Base-by-base conservation (phyloP, 2,329 filamentous ascomycete genomes). In the Beauveria sp. region DNA sequence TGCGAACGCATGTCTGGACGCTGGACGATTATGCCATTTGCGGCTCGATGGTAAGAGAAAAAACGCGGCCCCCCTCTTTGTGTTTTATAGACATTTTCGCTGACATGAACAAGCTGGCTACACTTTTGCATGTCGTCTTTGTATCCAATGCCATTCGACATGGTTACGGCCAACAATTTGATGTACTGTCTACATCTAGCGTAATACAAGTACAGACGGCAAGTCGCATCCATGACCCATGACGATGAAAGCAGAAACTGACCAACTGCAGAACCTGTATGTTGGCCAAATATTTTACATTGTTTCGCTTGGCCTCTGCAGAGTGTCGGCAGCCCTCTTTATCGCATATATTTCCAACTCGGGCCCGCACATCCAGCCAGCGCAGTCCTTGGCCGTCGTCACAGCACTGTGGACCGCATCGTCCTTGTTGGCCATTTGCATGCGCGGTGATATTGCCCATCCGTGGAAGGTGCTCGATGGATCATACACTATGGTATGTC, bases 1-100 rank as follows among this genome's bases (percentile, higher is more conserved):
- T 62, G 40, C 40, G 59, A 14, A 59, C 44, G 9, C 60, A 64
- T 40, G 41, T 48, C n/a, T 64, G 62, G 62, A 54, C 47, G 12
- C 37, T 63, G 30, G 63, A 64, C 47, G 63, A 64, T 53, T 57
- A 58, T 51, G 41, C 37, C 40, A 40, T 63, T 50, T 62, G 54
- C 2, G 55, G 53, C 12, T 54, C 62, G 3, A 14, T 64, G 47
- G 63, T 64, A 41, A 3, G 63, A 61, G 18, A 43, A 34, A 41
- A 18, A 34, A 34, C 12, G 30, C 28, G 10, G 3, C 30, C 10
- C 30, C 5, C 3, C 12, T 12, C 1, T 20, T 8, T 1, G 10
- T 12, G 9, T 12, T 34, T 12, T 8, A 34, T 10, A 43, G 10
- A 14, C 14, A 7, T 28, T 14, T 24, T 20, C 24, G 43, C 54